These are phyloP conservation scores for Cubamyces sp. DNA, from an alignment of 768 basidiomycete genomes.

Conservation along the genomic window DNA sequence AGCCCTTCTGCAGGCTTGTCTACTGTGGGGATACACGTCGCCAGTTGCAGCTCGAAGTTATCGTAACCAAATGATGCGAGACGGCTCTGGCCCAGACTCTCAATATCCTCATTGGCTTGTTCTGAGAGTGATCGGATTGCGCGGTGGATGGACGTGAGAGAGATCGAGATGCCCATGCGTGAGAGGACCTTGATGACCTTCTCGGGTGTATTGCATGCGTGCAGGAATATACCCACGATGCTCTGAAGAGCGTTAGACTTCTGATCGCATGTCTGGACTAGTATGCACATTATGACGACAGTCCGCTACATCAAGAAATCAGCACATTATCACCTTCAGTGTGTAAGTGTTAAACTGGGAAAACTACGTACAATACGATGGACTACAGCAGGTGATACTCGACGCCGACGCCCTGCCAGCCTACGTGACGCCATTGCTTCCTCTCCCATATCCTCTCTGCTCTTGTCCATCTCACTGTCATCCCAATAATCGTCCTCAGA, in stretches of 20 bases:
- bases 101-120: background rate
- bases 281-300: conserved; percentile 33
- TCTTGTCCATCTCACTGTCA: background rate
- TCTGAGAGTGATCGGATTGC: background rate
- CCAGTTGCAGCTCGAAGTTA: conserved; percentile 48
- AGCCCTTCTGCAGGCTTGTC: conserved; percentile 35
- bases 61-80: conserved; percentile 31
- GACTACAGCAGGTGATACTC: conserved; percentile 25
- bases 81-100: background rate
- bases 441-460: background rate
- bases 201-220: conserved; percentile 33
- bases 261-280: conserved; percentile 34
- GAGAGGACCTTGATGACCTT: conserved; percentile 34
- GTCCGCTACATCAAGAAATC: too few species aligned
- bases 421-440: background rate
- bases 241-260: conserved; percentile 33
- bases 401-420: background rate
- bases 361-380: too few species aligned
- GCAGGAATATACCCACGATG: conserved; percentile 37
- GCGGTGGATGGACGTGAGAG: conserved; percentile 1
- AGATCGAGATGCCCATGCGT: conserved; percentile 33
- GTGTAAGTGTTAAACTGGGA: too few species aligned
- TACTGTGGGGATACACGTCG: conserved; percentile 34
- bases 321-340: too few species aligned
- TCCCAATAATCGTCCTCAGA: background rate